phyloP scores from a whole-genome alignment of 2,329 filamentous ascomycete genomes.

The Xylariaceae sp. region DNA sequence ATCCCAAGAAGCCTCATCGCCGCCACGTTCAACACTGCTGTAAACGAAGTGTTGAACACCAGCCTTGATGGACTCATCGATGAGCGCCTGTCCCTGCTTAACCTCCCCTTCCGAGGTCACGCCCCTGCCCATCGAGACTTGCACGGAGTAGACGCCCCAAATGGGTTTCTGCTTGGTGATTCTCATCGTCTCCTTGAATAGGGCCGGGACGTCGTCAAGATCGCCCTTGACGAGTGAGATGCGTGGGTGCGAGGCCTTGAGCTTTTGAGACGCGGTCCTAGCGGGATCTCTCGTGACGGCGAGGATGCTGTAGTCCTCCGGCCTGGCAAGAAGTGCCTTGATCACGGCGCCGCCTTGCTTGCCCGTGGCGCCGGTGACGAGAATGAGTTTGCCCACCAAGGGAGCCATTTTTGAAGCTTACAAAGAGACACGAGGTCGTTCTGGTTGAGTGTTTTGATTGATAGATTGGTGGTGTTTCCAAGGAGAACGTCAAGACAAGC shows the following conservation, averaged over 20 bases:
- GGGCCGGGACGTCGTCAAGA: slow-evolving; percentile 43
- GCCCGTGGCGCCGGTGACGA: slow-evolving; percentile 45
- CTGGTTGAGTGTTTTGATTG: background rate
- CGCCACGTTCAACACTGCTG: slow-evolving; percentile 58
- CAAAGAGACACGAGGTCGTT: background rate
- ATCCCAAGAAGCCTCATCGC: slow-evolving; percentile 43
- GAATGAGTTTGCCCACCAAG: slow-evolving; percentile 33
- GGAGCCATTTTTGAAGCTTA: background rate
- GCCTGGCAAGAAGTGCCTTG: slow-evolving; percentile 34
- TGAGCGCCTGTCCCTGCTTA: slow-evolving; percentile 51
- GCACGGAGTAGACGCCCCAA: slow-evolving; percentile 58
- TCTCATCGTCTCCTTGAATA: slow-evolving; percentile 39
- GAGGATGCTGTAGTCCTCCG: slow-evolving; percentile 39
- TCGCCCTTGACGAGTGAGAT: slow-evolving; percentile 46
- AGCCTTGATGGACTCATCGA: slow-evolving; percentile 52
- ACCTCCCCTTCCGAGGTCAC: slow-evolving; percentile 36
- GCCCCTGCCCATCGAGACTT: slow-evolving; percentile 33
- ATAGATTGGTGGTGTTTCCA: background rate
- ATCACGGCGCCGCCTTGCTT: slow-evolving; percentile 44
- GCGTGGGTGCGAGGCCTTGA: slow-evolving; percentile 36
- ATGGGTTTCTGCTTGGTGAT: slow-evolving; percentile 32
- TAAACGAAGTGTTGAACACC: slow-evolving; percentile 59
- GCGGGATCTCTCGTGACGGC: slow-evolving; percentile 53
- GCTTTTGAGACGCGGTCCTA: slow-evolving; percentile 43
- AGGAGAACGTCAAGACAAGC: too few species aligned